These are phyloP conservation scores for Cairneyella variabilis DNA, from an alignment of 495 filamentous ascomycete species.

Conservation along the genomic window DNA sequence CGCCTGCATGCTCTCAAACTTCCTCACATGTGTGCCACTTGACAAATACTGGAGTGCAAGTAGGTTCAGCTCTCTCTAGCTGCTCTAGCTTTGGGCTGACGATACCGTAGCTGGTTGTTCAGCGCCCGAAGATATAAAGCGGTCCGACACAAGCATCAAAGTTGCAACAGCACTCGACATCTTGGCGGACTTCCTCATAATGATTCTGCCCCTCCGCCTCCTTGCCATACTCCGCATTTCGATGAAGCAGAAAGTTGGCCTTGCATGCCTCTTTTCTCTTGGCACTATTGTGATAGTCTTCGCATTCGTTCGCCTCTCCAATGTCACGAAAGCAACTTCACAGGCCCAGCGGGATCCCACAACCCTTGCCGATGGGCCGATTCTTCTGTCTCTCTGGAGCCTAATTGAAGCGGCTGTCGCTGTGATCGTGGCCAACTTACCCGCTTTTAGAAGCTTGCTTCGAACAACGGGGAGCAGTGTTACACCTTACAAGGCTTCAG, in stretches of 20 bases:
- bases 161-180: conserved; percentile 13
- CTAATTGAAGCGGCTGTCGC: conserved; percentile 19
- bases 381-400: conserved; percentile 19
- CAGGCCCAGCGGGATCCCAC: conserved; percentile 8
- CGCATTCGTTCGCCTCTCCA: conserved; percentile 30
- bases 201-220: conserved; percentile 31
- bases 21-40: conserved; percentile 15
- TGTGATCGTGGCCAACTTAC: conserved; percentile 12
- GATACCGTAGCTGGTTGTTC: conserved; percentile 15
- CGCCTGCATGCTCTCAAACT: conserved; percentile 19
- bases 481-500: no score
- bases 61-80: conserved; percentile 2
- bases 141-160: conserved; percentile 16
- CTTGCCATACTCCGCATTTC: conserved; percentile 28
- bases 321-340: conserved; percentile 24
- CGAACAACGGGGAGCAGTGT: no score
- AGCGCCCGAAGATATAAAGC: conserved; percentile 9
- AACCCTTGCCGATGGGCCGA: conserved; percentile 12
- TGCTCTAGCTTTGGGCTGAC: neutral
- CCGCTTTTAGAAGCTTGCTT: no score
- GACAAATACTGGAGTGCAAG: conserved; percentile 19
- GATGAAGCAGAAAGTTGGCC: conserved; percentile 30
- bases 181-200: conserved; percentile 26
- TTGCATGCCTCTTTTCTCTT: conserved; percentile 31
- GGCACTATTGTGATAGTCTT: conserved; percentile 32